Conservation (phyloP, 2,329 filamentous ascomycete species). For the Emmonsiellopsis sp. region DNA sequence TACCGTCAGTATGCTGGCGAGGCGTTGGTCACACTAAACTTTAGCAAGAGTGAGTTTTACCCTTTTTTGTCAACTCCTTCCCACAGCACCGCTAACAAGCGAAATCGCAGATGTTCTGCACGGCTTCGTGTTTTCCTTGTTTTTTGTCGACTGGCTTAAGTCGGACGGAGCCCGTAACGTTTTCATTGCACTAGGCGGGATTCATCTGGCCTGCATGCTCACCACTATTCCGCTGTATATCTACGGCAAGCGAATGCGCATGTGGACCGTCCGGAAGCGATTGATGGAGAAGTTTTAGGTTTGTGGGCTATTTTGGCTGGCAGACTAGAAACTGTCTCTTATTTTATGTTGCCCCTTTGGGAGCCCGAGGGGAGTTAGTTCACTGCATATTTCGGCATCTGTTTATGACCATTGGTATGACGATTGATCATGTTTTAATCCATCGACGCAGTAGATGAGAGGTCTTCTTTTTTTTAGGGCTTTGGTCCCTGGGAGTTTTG, state of each 20-base stretch:
- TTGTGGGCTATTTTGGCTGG: neutral
- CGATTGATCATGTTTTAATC: no score
- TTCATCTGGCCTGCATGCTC: slow-evolving; percentile 68
- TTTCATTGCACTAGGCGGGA: slow-evolving; percentile 74
- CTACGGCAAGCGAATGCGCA: slow-evolving; percentile 77
- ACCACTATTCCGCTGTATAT: slow-evolving; percentile 88
- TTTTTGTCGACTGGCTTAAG: slow-evolving; percentile 78
- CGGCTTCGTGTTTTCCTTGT: slow-evolving; percentile 78
- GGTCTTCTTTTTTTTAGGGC: no score
- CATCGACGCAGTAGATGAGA: no score
- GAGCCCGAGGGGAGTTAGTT: no score
- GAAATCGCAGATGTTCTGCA: slow-evolving; percentile 61
- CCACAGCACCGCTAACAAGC: slow-evolving; percentile 11
- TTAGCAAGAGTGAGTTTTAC: slow-evolving; percentile 62
- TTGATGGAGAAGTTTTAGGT: slow-evolving; percentile 68
- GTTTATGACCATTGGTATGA: no score
- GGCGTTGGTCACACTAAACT: slow-evolving; percentile 87
- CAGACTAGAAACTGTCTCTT: no score
- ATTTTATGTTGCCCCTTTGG: no score
- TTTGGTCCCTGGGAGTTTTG: no score
- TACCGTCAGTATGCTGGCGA: slow-evolving; percentile 92
- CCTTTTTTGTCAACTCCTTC: neutral
- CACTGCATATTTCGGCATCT: no score
- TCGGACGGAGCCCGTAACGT: slow-evolving; percentile 65
- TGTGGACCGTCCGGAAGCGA: slow-evolving; percentile 87